Conservation (phyloP, 1,284 basidiomycete species). For the Cystobasidium sp. region DNA sequence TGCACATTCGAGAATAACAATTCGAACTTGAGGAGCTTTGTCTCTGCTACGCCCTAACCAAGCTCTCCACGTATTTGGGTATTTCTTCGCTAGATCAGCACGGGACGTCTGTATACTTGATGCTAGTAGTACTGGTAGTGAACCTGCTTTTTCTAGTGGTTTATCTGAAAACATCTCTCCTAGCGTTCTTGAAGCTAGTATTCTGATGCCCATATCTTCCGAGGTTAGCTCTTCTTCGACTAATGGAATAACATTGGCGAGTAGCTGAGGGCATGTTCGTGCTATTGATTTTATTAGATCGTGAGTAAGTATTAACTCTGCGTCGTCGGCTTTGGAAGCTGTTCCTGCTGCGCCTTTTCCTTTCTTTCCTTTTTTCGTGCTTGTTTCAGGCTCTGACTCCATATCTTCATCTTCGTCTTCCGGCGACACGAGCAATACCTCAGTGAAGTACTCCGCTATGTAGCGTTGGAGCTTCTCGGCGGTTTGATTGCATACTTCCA, state of each 20-base stretch:
- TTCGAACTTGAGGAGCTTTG: constrained; percentile 70
- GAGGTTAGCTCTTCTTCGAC: constrained; percentile 87
- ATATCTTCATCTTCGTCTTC: constrained; percentile 60
- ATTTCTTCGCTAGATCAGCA: constrained; percentile 72
- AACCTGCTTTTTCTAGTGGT: constrained; percentile 38
- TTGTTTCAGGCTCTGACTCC: constrained; percentile 63
- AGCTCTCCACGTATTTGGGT: constrained; percentile 79
- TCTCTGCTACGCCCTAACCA: constrained; percentile 85
- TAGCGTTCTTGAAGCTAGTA: constrained; percentile 76
- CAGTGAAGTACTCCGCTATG: constrained; percentile 81
- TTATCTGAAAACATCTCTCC: constrained; percentile 87
- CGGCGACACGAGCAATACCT: constrained; percentile 68
- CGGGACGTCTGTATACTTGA: constrained; percentile 55
- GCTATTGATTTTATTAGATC: constrained; percentile 83
- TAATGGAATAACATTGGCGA: constrained; percentile 89
- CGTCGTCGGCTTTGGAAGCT: constrained; percentile 47
- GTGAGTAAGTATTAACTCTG: constrained; percentile 70
- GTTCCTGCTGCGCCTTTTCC: constrained; percentile 39
- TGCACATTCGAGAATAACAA: constrained; percentile 77
- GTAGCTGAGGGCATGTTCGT: constrained; percentile 74
- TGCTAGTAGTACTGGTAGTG: constrained; percentile 16
- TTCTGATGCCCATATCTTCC: constrained; percentile 72
- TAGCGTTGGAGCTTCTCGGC: constrained; percentile 86
- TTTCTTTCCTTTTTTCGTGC: constrained; percentile 31
- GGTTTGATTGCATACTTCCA: constrained; percentile 81